Percentiles rank a stretch among this genome's conserved stretches.
These are phyloP conservation scores for Smittium culicis DNA, from an alignment of 371 early-diverging fungal genomes.

Conservation along the genomic window DNA sequence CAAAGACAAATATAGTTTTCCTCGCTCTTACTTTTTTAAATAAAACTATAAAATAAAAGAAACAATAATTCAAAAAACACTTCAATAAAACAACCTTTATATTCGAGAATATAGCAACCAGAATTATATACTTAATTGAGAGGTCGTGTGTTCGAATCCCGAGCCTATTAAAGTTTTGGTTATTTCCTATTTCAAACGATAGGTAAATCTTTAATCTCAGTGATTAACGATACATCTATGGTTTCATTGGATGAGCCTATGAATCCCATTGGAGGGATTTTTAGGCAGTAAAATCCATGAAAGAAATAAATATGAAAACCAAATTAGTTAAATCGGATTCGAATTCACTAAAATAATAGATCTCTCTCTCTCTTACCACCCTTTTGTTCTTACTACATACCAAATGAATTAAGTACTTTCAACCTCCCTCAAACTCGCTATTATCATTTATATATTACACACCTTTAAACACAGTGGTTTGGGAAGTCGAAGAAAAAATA, in stretches of 20 bases:
- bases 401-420: neutral
- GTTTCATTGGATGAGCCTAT: neutral
- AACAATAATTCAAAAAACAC: no score
- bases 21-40: no score
- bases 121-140: neutral
- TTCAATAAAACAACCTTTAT: no score
- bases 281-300: neutral
- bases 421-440: neutral
- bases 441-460: neutral
- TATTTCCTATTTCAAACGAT: conserved; percentile 1
- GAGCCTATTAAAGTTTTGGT: neutral
- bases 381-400: neutral
- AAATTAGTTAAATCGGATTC: neutral
- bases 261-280: conserved; percentile 1
- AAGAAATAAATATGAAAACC: neutral
- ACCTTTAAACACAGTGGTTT: neutral
- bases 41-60: no score
- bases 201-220: neutral
- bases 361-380: neutral
- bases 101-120: neutral
- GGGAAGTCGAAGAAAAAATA: no score
- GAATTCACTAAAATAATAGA: neutral
- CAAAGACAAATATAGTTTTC: no score
- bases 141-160: neutral
- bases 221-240: neutral